Evolutionary conservation across 2,329 filamentous ascomycete genomes (phyloP), one percentile per base, ranked within the genome.

Genomic region (Plectosphaerella plurivora): DNA sequence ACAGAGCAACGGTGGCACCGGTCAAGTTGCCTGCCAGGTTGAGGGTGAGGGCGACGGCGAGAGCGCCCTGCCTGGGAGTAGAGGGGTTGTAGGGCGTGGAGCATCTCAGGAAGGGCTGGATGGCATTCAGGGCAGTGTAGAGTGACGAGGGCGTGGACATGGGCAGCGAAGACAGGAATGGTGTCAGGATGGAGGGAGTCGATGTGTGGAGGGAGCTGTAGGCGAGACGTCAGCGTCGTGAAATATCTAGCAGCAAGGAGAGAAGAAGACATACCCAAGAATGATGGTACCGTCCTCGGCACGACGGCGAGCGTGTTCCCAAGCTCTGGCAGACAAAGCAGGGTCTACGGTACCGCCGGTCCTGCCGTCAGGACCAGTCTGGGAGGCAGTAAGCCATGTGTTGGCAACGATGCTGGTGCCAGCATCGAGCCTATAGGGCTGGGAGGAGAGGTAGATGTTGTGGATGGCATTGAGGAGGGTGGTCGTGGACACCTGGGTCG

Each of bases 231-330:
- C 28, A 33, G 28, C 28, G 11, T 33, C 28, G 28, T 33, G 28
- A 33, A 33, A 5, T 9, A 33, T 12, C 28, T 9, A 46, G 41
- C 16, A 6, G 46, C 12, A 9, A 41, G 3, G 16, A 41, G 5
- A 15, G 8, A n/a, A 12, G 41, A 8, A 20, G 50, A 71, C 84
- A 60, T 78, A 96, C 91, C 89, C 88, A 60, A 99, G 73, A 51
- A 97, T 78, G 57, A 99, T 88, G 66, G 92, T 97, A 15, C 91
- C 92, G 73, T 99, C 94, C 69, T 99, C 94, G 42, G 94, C 94
- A 73, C 94, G 84, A 56, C 94, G 85, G 60, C 93, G 83, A 52
- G 94, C 93, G 76, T 99, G 94, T 73, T 99, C 94, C 93, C 94
- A 99, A 3, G 92, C 91, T 66, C 90, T 84, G 50, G 83, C 78